phyloP scores from a whole-genome alignment of 345 rosid species.

The Luvunga scandens region DNA sequence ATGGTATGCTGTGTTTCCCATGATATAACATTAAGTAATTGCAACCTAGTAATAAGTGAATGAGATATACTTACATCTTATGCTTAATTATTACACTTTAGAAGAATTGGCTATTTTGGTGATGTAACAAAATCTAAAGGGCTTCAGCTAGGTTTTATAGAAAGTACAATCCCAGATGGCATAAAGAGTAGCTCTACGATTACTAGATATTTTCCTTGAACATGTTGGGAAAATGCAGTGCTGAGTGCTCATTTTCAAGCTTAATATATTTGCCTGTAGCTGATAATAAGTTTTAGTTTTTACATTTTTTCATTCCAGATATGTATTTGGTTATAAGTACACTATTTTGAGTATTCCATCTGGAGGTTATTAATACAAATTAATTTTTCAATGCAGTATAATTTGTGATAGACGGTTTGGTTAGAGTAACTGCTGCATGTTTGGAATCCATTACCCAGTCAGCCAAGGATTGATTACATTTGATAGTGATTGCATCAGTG shows the following conservation, averaged over 20 bases:
- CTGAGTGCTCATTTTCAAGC: neutral
- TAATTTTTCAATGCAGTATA: neutral
- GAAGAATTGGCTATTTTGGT: neutral
- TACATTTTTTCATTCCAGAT: neutral
- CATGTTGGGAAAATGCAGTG: neutral
- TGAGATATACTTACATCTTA: neutral
- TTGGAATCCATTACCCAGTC: neutral
- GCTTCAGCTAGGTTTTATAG: neutral
- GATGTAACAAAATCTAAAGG: neutral
- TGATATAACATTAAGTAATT: neutral
- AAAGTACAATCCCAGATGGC: neutral
- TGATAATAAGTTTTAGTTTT: neutral
- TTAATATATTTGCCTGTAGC: neutral
- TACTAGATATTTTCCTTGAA: neutral
- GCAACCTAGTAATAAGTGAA: neutral
- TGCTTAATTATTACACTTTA: neutral
- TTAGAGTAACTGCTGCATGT: neutral
- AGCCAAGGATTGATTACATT: neutral
- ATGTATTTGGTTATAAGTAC: neutral
- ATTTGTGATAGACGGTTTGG: neutral
- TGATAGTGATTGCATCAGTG: neutral
- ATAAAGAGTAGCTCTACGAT: neutral
- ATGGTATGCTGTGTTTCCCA: conserved; percentile 46
- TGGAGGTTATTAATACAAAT: neutral
- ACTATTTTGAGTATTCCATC: neutral